Evolutionary conservation across 1,284 basidiomycete genomes (phyloP).

Genomic region (Mycena sp.): DNA sequence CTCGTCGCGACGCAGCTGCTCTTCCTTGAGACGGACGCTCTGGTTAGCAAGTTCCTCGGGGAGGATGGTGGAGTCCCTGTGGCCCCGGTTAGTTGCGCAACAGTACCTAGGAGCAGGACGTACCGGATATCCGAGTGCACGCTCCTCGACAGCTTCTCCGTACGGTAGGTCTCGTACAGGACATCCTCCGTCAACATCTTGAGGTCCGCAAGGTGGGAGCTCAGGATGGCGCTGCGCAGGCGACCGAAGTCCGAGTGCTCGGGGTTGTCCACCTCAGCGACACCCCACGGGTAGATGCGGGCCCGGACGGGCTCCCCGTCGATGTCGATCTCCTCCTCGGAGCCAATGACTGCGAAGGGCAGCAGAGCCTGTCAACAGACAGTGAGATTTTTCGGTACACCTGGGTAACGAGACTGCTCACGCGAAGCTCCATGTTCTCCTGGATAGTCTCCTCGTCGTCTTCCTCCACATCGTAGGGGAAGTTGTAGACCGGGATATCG

Average conservation of each 20-base stretch:
- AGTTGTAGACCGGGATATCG: conserved; percentile 98
- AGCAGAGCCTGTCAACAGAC: conserved; percentile 67
- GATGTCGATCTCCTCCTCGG: conserved; percentile 93
- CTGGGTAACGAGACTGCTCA: conserved; percentile 42
- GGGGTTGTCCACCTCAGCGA: conserved; percentile 97
- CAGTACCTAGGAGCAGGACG: conserved; percentile 45
- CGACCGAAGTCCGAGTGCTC: conserved; percentile 95
- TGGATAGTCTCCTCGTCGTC: conserved; percentile 98
- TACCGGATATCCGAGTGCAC: conserved; percentile 81
- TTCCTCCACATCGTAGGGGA: conserved; percentile 98
- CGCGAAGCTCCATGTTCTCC: conserved; percentile 93
- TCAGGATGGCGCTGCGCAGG: conserved; percentile 88
- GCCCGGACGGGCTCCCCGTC: conserved; percentile 90
- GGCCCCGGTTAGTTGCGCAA: conserved; percentile 40
- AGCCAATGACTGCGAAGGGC: conserved; percentile 96
- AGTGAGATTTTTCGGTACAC: background rate
- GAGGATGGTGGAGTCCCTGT: conserved; percentile 79
- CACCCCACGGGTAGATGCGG: conserved; percentile 95
- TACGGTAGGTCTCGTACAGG: conserved; percentile 94
- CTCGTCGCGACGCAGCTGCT: conserved; percentile 95
- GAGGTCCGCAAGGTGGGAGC: conserved; percentile 92
- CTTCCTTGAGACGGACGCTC: conserved; percentile 95
- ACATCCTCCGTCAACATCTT: conserved; percentile 96
- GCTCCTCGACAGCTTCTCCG: conserved; percentile 95
- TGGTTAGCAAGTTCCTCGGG: conserved; percentile 96